A percentile compares a stretch with the other conserved stretches of the same genome.
Conservation (phyloP, 2,329 filamentous ascomycete species). For the Mycogone perniciosa region DNA sequence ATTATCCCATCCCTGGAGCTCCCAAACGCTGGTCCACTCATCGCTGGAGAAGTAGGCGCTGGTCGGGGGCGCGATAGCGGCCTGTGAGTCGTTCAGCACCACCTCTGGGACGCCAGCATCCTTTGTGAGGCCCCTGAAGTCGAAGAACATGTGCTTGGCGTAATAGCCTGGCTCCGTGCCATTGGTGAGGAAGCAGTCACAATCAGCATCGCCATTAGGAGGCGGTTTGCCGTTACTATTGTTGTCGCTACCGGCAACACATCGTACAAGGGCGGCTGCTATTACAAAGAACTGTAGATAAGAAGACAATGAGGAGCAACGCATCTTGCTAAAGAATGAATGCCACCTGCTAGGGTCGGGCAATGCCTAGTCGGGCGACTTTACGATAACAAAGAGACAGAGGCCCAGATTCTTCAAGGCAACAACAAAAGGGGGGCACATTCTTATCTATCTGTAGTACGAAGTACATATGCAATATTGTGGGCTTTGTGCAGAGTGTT, state of each 20-base stretch:
- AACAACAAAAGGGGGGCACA: not conserved
- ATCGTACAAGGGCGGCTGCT: not conserved
- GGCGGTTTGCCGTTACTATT: constrained; percentile 7
- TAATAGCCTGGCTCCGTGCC: constrained; percentile 38
- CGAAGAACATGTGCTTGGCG: constrained; percentile 41
- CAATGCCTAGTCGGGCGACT: not conserved
- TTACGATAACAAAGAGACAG: not conserved
- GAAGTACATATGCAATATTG: not conserved
- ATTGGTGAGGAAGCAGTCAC: constrained; percentile 45
- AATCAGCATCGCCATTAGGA: constrained; percentile 27
- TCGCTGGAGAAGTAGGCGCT: constrained; percentile 34
- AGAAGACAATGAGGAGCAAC: not conserved
- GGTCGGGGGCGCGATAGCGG: constrained; percentile 24
- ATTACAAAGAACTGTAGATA: not conserved
- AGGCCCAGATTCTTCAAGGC: not conserved
- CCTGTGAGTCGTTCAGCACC: constrained; percentile 23
- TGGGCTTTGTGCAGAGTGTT: not conserved
- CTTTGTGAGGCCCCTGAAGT: constrained; percentile 39
- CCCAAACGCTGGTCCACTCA: constrained; percentile 33
- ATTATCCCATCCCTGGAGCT: constrained; percentile 37
- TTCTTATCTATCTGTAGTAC: not conserved
- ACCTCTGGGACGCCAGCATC: constrained; percentile 32
- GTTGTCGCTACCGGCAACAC: not conserved
- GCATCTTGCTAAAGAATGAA: not conserved
- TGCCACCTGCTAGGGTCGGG: not conserved